Percentiles rank a stretch among this genome's conserved stretches.
phyloP scores from a whole-genome alignment of 208 protist genomes.

The Naegleria lovaniensis region DNA sequence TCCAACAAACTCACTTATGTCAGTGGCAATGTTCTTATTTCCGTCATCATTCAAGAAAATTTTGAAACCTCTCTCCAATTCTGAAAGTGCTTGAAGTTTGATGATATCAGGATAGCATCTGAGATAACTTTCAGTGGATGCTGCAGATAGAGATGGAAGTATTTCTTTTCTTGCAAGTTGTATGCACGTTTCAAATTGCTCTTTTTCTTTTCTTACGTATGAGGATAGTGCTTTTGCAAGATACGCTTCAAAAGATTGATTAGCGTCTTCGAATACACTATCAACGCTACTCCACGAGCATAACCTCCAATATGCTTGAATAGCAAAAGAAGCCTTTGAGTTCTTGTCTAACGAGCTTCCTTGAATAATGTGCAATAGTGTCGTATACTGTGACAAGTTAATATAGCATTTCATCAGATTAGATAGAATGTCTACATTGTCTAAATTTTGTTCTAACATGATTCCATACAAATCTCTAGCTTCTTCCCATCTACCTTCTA shows the following conservation, averaged over 20 bases:
- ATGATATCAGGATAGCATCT: slow-evolving; percentile 55
- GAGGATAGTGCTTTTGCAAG: slow-evolving; percentile 34
- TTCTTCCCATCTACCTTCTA: slow-evolving; percentile 29
- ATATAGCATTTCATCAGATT: slow-evolving; percentile 51
- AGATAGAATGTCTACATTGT: slow-evolving; percentile 22
- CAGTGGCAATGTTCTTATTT: not conserved
- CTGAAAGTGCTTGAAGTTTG: slow-evolving; percentile 59
- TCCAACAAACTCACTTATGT: not conserved
- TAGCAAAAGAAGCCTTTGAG: slow-evolving; percentile 35
- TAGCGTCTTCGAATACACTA: slow-evolving; percentile 17
- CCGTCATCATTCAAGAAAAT: not conserved
- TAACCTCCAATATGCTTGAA: slow-evolving; percentile 60
- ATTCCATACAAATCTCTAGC: slow-evolving; percentile 44
- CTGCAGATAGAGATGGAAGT: slow-evolving; percentile 46
- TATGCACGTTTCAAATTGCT: slow-evolving; percentile 32
- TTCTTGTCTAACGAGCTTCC: not conserved
- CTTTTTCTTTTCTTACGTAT: slow-evolving; percentile 25
- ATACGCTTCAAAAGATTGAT: slow-evolving; percentile 37
- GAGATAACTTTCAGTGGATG: slow-evolving; percentile 55
- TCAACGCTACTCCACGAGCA: slow-evolving; percentile 53
- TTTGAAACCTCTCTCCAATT: slow-evolving; percentile 52
- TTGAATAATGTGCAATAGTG: slow-evolving; percentile 37
- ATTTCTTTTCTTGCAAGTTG: slow-evolving; percentile 26
- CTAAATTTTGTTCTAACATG: slow-evolving; percentile 29
- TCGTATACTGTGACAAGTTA: slow-evolving; percentile 57